phyloP scores from a whole-genome alignment of 768 basidiomycete species.

The Mrakia frigida region DNA sequence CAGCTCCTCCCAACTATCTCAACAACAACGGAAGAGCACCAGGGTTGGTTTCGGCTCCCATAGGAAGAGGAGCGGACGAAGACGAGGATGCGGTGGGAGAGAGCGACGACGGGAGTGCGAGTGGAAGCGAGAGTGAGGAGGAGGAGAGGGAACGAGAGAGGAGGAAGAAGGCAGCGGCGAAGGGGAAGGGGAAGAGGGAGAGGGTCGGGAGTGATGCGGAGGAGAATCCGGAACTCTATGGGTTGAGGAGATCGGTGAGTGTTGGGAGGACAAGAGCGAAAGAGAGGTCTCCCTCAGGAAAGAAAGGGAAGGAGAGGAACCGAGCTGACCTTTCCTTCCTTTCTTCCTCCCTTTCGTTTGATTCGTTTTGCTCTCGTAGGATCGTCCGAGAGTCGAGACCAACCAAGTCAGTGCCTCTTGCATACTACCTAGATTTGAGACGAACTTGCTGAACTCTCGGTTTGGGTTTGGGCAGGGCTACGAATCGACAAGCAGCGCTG shows the following conservation, averaged over 20 bases:
- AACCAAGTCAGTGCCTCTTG: background rate
- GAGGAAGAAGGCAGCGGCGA: background rate
- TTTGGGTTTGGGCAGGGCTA: background rate
- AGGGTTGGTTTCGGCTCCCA: background rate
- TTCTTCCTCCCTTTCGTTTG: background rate
- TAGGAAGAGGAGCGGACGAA: background rate
- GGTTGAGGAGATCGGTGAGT: conserved; percentile 26
- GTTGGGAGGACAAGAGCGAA: background rate
- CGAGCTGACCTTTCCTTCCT: background rate
- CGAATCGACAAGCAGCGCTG: conserved; percentile 34
- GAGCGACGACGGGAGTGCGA: background rate
- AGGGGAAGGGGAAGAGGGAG: conserved; percentile 2
- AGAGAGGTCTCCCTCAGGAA: background rate
- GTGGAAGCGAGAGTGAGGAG: background rate
- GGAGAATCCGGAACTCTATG: conserved; percentile 24
- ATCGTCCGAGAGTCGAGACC: conserved; percentile 12
- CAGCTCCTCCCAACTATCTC: background rate
- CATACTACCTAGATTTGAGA: too few relatives aligned
- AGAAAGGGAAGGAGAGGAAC: background rate
- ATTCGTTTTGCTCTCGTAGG: background rate
- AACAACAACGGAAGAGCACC: background rate
- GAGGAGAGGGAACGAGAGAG: background rate
- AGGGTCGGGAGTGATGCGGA: conserved; percentile 17
- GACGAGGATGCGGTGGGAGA: conserved; percentile 16
- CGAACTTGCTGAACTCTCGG: background rate